Evolutionary conservation across 108 stramenopile species (phyloP), one percentile per base, ranked within the genome.

Genomic region (Nitzschia sp.): DNA sequence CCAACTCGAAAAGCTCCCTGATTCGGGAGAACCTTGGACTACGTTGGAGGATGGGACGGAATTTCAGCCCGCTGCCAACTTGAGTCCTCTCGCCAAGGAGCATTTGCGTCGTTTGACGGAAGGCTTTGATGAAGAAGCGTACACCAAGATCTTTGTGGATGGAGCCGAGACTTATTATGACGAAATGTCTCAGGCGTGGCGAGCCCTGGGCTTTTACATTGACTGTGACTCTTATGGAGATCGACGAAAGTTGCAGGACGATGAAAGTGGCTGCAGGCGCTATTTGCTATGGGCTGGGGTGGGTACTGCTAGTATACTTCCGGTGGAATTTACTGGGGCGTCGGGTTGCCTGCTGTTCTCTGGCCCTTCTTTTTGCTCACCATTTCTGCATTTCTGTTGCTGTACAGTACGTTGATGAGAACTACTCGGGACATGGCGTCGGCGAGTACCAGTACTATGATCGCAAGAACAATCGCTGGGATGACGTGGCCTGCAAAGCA

Each of bases 201-300:
- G 86, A 2, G 24, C 76, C 25, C 59, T 87, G 33, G 86, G 86
- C 1, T 84, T 84, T 42, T 66, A 69, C 57, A 74, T 87, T 25
- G 86, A 87, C 33, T 87, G 86, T 58, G 72, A 82, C 58, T 9
- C 2, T 17, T 23, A 32, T 19, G 15, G n/a, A 6, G 66, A 64
- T 19, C 27, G 72, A 34, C 25, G 67, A 46, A 21, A 62, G 9
- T 18, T 3, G 1, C n/a, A 18, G 11, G 38, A 27, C 19, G 53
- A 68, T 55, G 53, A 67, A 13, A n/a, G n/a, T n/a, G 63, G 63
- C 29, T 84, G 82, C 42, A 46, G 53, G n/a, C 64, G 83, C 21
- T 87, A 77, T 71, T 49, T 87, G n/a, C 27, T 87, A 28, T 84
- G 83, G 82, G 86, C 82, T 3, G 86, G 75, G 32, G 80, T 81